These are phyloP conservation scores for Candida sonorensis DNA, from an alignment of 805 yeast species.

Conservation along the genomic window DNA sequence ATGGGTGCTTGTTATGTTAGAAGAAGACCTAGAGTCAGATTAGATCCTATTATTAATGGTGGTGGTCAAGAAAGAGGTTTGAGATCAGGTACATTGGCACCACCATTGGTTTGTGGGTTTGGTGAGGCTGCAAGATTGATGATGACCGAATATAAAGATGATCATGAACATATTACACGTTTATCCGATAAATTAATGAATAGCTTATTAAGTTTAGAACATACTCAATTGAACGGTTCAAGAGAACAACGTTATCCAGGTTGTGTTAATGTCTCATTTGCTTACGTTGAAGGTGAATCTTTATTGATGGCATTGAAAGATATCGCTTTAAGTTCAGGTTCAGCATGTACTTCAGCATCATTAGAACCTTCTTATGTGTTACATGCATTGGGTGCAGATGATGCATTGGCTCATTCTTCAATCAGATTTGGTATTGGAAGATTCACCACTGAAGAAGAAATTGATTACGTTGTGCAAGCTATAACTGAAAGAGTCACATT, in stretches of 20 bases:
- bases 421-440: constrained; percentile 96
- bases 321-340: constrained; percentile 92
- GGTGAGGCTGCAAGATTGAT: constrained; percentile 95
- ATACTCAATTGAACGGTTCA: constrained; percentile 88
- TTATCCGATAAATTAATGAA: constrained; percentile 68
- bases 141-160: constrained; percentile 65
- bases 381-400: constrained; percentile 96
- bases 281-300: constrained; percentile 97
- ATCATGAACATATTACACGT: constrained; percentile 58
- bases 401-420: constrained; percentile 96
- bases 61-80: constrained; percentile 99
- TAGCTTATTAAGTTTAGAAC: constrained; percentile 75
- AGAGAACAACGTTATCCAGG: constrained; percentile 72
- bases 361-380: constrained; percentile 95
- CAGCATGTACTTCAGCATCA: constrained; percentile 98
- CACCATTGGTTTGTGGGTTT: constrained; percentile 92
- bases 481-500: constrained; percentile 84
- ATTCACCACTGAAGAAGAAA: constrained; percentile 93
- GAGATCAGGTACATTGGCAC: constrained; percentile 94
- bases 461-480: constrained; percentile 88
- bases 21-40: constrained; percentile 96
- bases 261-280: constrained; percentile 94
- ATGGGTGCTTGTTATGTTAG: constrained; percentile 92
- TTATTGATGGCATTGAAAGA: constrained; percentile 95
- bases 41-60: constrained; percentile 91